Evolutionary conservation across 768 basidiomycete genomes (phyloP).

Genomic region (Macrolepiota dolichaula): DNA sequence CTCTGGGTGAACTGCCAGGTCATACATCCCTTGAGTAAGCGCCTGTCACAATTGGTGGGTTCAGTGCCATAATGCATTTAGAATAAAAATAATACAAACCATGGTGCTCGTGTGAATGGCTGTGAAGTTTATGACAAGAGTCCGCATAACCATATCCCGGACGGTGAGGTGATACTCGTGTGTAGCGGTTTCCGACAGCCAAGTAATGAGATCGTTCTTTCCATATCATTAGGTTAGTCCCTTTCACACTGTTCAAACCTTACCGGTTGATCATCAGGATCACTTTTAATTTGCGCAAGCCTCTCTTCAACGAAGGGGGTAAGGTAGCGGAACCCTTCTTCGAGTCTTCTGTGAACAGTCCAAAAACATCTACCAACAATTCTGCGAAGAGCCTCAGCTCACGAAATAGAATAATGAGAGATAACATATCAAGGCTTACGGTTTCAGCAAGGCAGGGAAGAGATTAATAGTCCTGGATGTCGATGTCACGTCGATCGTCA

Average conservation of each 20-base stretch:
- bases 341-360: conserved; percentile 18
- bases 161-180: conserved; percentile 22
- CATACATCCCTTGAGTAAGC: conserved; percentile 30
- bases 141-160: conserved; percentile 21
- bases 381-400: conserved; percentile 5
- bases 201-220: conserved; percentile 31
- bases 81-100: conserved; percentile 18
- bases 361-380: conserved; percentile 22
- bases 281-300: conserved; percentile 2
- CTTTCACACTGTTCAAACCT: background rate
- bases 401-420: background rate
- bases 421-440: conserved; percentile 30
- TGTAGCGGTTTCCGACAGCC: conserved; percentile 34
- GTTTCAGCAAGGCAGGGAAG: conserved; percentile 37
- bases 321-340: conserved; percentile 20
- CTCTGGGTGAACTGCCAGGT: conserved; percentile 32
- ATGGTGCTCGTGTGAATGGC: conserved; percentile 40
- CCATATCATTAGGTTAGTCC: background rate
- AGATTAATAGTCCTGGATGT: conserved; percentile 26
- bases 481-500: conserved; percentile 30
- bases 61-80: background rate
- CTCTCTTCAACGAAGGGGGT: conserved; percentile 14
- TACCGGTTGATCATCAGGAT: conserved; percentile 12
- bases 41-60: conserved; percentile 20
- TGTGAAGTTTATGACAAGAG: conserved; percentile 37